Evolutionary conservation across 2,329 filamentous ascomycete species (phyloP).

Genomic region (Epichloe hybrida): DNA sequence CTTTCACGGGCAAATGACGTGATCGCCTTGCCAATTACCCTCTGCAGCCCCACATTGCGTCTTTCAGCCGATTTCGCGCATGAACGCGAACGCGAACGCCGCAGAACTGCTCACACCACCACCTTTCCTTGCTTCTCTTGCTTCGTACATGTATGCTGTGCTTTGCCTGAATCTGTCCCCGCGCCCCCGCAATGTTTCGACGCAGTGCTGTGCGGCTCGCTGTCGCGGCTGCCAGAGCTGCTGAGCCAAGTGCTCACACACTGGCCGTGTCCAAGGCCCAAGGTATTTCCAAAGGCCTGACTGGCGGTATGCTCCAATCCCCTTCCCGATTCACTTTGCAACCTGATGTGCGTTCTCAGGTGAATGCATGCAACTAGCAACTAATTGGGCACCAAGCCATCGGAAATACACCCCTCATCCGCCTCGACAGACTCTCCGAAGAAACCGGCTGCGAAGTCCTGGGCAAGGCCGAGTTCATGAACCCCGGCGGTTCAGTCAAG

Average conservation of each 20-base stretch:
- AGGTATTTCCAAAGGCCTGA: constrained; percentile 62
- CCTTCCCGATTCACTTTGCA: background rate
- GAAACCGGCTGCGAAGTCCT: constrained; percentile 89
- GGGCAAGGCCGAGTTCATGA: constrained; percentile 97
- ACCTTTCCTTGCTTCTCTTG: background rate
- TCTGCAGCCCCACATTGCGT: constrained; percentile 4
- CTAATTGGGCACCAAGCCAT: constrained; percentile 48
- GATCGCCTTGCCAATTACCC: constrained; percentile 5
- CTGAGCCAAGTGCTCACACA: constrained; percentile 42
- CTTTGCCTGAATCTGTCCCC: background rate
- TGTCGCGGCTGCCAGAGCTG: constrained; percentile 34
- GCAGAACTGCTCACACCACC: background rate
- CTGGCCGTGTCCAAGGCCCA: constrained; percentile 68
- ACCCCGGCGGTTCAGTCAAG: constrained; percentile 92
- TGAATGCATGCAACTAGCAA: background rate
- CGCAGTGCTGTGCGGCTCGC: constrained; percentile 55
- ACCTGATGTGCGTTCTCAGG: background rate
- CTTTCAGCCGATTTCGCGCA: constrained; percentile 5
- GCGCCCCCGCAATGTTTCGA: constrained; percentile 45
- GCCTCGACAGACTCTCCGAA: constrained; percentile 73
- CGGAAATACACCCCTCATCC: constrained; percentile 91
- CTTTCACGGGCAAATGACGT: constrained; percentile 8
- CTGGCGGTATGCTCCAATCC: constrained; percentile 50
- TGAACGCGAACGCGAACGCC: background rate
- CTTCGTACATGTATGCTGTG: background rate